Base-by-base conservation (phyloP, 2,329 filamentous ascomycete species). In the Neocucurbitaria cava region DNA sequence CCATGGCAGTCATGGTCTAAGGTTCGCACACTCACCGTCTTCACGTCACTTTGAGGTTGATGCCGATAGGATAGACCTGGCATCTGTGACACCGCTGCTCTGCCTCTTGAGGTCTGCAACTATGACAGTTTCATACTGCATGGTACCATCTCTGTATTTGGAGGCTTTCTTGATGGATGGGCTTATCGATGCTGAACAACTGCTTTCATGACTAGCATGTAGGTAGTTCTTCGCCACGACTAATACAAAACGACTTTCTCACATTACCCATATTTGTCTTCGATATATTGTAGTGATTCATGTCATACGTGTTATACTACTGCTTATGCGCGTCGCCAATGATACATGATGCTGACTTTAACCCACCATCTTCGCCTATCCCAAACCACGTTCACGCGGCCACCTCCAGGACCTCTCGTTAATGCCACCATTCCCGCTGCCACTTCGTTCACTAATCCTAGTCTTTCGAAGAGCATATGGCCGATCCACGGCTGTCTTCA, bases 1-100 rank as follows among this genome's bases (percentile, higher is more conserved):
- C 56, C 36, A 52, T 69, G 46, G 62, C 56, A 51, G 52, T 56
- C 40, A 42, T 66, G 24, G 61, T 54, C 60, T 70, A 58, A 56
- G 24, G 9, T 5, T 43, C 43, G 15, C n/a, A 36, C 41, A 52
- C 40, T 13, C 21, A 44, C 13, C 17, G 17, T 23, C 20, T 48
- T 46, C 30, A 33, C 33, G 35, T 52, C 18, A 46, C 47, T 17
- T 50, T 52, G 36, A 35, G 46, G 39, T 52, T 36, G 20, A 52
- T 43, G 39, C 40, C 52, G 43, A 35, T 55, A 51, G 48, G 46
- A 49, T 55, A 57, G 52, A 42, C 46, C 47, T 57, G 30, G 49
- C 46, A 50, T 53, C 38, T 42, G 21, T 43, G 46, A 20, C 30
- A 35, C 45, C 35, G 13, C 35, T 20, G 5, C 35, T 21, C 8